phyloP scores from a whole-genome alignment of 139 green algal species.

The Coelastrella sp. region DNA sequence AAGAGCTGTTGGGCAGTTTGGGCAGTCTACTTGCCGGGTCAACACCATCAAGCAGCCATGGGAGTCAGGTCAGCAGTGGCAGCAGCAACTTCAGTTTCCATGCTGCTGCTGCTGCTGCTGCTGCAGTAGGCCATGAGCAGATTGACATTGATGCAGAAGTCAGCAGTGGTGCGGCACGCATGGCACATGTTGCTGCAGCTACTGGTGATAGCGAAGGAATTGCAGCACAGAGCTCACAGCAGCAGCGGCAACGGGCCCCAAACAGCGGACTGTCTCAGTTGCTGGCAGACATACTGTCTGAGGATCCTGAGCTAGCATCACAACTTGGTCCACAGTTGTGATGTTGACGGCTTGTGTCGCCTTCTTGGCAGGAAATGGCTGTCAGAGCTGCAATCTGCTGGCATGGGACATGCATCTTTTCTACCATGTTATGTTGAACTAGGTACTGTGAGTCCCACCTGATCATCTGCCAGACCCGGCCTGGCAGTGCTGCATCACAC shows the following conservation, averaged over 20 bases:
- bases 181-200: background rate
- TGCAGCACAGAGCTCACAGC: background rate
- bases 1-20: background rate
- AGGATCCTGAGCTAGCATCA: constrained; percentile 26
- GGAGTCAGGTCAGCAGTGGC: background rate
- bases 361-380: no score
- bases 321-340: background rate
- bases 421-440: no score
- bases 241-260: background rate
- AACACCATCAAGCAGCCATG: background rate
- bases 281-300: constrained; percentile 28
- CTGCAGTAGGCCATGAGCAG: background rate
- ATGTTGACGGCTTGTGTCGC: no score
- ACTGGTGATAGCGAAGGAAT: background rate
- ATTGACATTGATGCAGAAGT: no score
- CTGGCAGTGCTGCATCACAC: no score
- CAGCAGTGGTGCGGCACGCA: no score
- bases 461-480: no score
- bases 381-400: no score
- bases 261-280: constrained; percentile 11
- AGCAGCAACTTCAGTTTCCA: background rate
- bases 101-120: constrained; percentile 18
- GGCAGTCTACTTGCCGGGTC: background rate
- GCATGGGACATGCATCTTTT: no score
- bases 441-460: no score